phyloP scores from a whole-genome alignment of 805 yeast genomes.

The Teunomyces barrocoloradensis region DNA sequence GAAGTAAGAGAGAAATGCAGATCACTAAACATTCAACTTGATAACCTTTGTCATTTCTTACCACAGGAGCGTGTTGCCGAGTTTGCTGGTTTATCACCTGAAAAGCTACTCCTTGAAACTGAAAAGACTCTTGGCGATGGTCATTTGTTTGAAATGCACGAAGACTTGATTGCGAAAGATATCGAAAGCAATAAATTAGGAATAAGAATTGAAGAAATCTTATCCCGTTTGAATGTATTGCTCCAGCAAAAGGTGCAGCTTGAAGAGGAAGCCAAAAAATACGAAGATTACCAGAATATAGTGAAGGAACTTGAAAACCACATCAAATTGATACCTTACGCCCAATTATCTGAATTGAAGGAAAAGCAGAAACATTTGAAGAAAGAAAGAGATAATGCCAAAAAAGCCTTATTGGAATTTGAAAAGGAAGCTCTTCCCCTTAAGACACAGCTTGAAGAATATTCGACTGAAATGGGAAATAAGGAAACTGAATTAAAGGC shows the following conservation, averaged over 20 bases:
- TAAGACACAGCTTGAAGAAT: constrained; percentile 8
- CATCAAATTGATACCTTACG: constrained; percentile 42
- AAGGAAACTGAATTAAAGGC: constrained; percentile 8
- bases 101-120: constrained; percentile 69
- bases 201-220: constrained; percentile 25
- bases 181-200: constrained; percentile 26
- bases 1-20: constrained; percentile 45
- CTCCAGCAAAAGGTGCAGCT: constrained; percentile 35
- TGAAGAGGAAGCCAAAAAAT: constrained; percentile 45
- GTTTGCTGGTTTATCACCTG: constrained; percentile 80
- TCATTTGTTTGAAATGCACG: constrained; percentile 55
- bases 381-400: constrained; percentile 33
- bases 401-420: constrained; percentile 27
- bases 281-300: constrained; percentile 47
- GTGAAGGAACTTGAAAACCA: constrained; percentile 35
- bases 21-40: constrained; percentile 73
- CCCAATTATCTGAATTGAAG: constrained; percentile 37
- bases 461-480: constrained; percentile 6
- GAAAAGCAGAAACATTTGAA: constrained; percentile 31
- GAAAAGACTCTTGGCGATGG: constrained; percentile 75
- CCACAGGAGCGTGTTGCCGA: constrained; percentile 96
- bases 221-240: constrained; percentile 30
- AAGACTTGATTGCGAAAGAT: constrained; percentile 53
- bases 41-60: constrained; percentile 87
- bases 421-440: constrained; percentile 25